Conservation (phyloP, 2,329 filamentous ascomycete genomes). For the Claviceps pusilla region DNA sequence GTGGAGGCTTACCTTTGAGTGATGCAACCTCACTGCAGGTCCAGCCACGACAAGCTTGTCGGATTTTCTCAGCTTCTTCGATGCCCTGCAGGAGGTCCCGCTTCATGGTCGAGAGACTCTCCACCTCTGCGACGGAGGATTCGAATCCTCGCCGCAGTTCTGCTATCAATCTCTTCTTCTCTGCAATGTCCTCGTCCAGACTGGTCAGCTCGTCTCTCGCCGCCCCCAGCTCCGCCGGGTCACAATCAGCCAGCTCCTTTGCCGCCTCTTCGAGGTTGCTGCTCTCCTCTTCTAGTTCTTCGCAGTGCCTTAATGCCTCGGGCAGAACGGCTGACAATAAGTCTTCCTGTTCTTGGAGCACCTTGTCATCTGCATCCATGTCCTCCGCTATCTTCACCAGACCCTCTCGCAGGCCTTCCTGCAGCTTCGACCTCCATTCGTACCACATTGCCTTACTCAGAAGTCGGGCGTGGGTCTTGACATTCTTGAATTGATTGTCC, state of each 20-base stretch:
- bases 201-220: slow-evolving; percentile 53
- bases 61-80: slow-evolving; percentile 63
- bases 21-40: slow-evolving; percentile 63
- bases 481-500: slow-evolving; percentile 95
- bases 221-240: slow-evolving; percentile 61
- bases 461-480: slow-evolving; percentile 81
- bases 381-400: slow-evolving; percentile 60
- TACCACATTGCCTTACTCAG: slow-evolving; percentile 97
- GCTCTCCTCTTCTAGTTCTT: slow-evolving; percentile 47
- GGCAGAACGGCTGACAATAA: slow-evolving; percentile 57
- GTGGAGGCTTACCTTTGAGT: slow-evolving; percentile 48
- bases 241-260: slow-evolving; percentile 60
- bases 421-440: slow-evolving; percentile 85
- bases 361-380: slow-evolving; percentile 57
- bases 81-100: slow-evolving; percentile 58
- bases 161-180: slow-evolving; percentile 52
- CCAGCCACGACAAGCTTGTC: slow-evolving; percentile 83
- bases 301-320: slow-evolving; percentile 42
- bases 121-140: slow-evolving; percentile 50
- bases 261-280: slow-evolving; percentile 56
- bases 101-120: slow-evolving; percentile 50
- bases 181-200: slow-evolving; percentile 52
- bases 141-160: slow-evolving; percentile 51
- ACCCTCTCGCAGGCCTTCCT: slow-evolving; percentile 65
- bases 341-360: slow-evolving; percentile 52